Conservation (phyloP, 495 filamentous ascomycete species). For the Penicillium arizonense region DNA sequence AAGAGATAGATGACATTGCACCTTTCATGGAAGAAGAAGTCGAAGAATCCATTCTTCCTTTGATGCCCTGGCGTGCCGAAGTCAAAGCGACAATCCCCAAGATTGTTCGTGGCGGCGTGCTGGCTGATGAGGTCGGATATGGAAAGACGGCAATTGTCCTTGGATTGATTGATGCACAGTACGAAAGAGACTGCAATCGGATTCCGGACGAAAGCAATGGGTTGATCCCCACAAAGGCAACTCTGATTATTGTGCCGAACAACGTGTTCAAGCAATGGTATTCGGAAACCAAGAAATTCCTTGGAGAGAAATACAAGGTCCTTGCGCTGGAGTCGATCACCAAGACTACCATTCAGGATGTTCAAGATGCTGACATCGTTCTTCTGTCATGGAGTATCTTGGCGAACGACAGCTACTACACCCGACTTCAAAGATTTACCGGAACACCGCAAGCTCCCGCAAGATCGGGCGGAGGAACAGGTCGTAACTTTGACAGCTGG, state of each 20-base stretch:
- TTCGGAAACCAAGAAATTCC: conserved; percentile 59
- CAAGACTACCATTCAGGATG: conserved; percentile 30
- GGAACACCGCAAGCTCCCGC: conserved; percentile 42
- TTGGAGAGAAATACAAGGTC: conserved; percentile 38
- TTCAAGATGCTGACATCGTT: conserved; percentile 56
- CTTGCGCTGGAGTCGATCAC: conserved; percentile 40
- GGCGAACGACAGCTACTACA: conserved; percentile 43
- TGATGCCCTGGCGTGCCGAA: conserved; percentile 61
- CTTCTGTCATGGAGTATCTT: conserved; percentile 52
- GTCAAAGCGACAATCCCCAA: conserved; percentile 45
- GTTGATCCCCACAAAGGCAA: conserved; percentile 58
- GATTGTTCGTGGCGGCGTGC: conserved; percentile 61
- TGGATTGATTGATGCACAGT: conserved; percentile 57
- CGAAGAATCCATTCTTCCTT: conserved; percentile 61
- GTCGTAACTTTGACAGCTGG: conserved; percentile 54
- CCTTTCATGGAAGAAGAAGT: conserved; percentile 64
- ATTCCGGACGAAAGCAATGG: conserved; percentile 16
- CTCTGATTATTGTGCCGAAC: conserved; percentile 64
- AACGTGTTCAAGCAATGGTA: conserved; percentile 69
- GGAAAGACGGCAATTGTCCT: conserved; percentile 79
- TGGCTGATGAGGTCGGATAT: conserved; percentile 77
- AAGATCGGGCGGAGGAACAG: conserved; percentile 24
- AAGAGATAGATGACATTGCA: conserved; percentile 48
- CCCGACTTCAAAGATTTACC: conserved; percentile 49
- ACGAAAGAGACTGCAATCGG: conserved; percentile 11